These are phyloP conservation scores for Rhizopogon roseolus DNA, from an alignment of 768 basidiomycete genomes.

Conservation along the genomic window DNA sequence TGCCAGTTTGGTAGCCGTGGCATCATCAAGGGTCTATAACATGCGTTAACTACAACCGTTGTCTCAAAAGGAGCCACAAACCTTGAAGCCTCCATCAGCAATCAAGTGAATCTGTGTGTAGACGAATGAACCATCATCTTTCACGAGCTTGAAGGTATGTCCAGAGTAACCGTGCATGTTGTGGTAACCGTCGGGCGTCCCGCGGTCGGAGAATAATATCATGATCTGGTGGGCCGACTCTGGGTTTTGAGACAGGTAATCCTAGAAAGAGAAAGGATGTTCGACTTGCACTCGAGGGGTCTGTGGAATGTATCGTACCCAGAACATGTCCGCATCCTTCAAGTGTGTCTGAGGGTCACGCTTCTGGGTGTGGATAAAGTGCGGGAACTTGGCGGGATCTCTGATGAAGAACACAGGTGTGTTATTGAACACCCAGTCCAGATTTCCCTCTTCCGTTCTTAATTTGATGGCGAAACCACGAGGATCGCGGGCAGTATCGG, in stretches of 20 bases:
- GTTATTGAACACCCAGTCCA: constrained; percentile 92
- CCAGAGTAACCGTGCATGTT: constrained; percentile 91
- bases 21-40: constrained; percentile 62
- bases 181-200: constrained; percentile 88
- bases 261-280: constrained; percentile 39
- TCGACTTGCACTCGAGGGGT: constrained; percentile 28
- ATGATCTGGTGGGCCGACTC: constrained; percentile 87
- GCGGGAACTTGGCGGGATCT: constrained; percentile 85
- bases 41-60: constrained; percentile 3
- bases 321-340: constrained; percentile 83
- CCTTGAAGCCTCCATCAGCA: constrained; percentile 80
- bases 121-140: constrained; percentile 76
- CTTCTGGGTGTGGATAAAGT: constrained; percentile 94
- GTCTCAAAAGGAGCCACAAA: constrained; percentile 13
- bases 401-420: constrained; percentile 90
- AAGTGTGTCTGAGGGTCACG: constrained; percentile 89
- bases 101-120: constrained; percentile 87
- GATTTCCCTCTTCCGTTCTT: constrained; percentile 87
- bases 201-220: constrained; percentile 93
- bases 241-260: constrained; percentile 84
- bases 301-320: constrained; percentile 39
- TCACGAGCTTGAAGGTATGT: constrained; percentile 87
- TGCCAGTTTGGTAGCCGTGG: constrained; percentile 58
- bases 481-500: constrained; percentile 91
- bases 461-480: constrained; percentile 91